These are phyloP conservation scores for Haberlea rhodopensis DNA, from an alignment of 257 asterid genomes.

Conservation along the genomic window DNA sequence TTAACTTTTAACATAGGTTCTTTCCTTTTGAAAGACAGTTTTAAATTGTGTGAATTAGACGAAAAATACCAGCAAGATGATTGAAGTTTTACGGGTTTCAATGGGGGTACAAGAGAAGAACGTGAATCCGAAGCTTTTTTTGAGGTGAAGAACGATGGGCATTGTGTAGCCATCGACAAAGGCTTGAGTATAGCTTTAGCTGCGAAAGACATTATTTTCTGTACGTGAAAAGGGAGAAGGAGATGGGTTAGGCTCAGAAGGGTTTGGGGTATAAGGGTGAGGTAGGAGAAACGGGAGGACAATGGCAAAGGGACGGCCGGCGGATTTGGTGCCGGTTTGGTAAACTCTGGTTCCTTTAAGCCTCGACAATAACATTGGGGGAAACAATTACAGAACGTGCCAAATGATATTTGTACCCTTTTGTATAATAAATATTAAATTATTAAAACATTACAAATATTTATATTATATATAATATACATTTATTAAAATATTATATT, in stretches of 20 bases:
- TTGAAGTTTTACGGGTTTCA: conserved; percentile 44
- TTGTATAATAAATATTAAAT: too few species aligned
- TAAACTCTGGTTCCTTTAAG: too few species aligned
- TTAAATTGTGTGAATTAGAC: conserved; percentile 31
- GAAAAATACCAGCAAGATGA: conserved; percentile 45
- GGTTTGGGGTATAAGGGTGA: not conserved
- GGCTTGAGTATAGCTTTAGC: not conserved
- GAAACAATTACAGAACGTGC: too few species aligned
- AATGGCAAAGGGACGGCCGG: not conserved
- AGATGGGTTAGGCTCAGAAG: too few species aligned
- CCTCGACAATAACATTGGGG: too few species aligned
- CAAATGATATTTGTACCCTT: too few species aligned
- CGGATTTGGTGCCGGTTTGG: not conserved
- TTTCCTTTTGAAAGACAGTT: conserved; percentile 31
- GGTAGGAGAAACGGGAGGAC: not conserved
- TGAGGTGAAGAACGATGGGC: conserved; percentile 47
- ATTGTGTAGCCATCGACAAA: conserved; percentile 43
- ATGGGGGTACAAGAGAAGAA: conserved; percentile 35
- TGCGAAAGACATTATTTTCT: not conserved
- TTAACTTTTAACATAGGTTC: conserved; percentile 41
- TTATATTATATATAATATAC: too few species aligned
- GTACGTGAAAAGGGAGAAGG: not conserved
- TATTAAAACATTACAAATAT: too few species aligned
- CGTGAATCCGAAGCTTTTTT: conserved; percentile 41
- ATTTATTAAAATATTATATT: too few species aligned